These are phyloP conservation scores for Serendipita sp. DNA, from an alignment of 768 basidiomycete genomes.

Conservation along the genomic window DNA sequence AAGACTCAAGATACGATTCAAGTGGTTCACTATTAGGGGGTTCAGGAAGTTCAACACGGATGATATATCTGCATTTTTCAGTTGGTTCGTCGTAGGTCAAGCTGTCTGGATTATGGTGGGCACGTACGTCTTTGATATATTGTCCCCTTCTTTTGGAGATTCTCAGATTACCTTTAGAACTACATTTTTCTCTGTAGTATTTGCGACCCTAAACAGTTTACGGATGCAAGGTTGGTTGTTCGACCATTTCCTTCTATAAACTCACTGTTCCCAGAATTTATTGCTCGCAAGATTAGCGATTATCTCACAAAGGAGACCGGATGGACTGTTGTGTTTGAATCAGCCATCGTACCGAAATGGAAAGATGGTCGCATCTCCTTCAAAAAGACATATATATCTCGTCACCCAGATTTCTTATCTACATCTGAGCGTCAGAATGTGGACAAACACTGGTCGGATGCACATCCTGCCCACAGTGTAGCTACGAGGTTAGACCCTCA, in stretches of 20 bases:
- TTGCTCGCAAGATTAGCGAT: constrained; percentile 78
- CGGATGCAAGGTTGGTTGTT: constrained; percentile 51
- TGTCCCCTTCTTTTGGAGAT: background rate
- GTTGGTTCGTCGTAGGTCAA: constrained; percentile 92
- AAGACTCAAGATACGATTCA: constrained; percentile 76
- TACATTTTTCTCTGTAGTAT: constrained; percentile 88
- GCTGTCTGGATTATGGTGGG: constrained; percentile 91
- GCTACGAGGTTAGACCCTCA: constrained; percentile 63
- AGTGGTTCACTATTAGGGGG: constrained; percentile 91
- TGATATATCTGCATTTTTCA: constrained; percentile 90
- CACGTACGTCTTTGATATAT: constrained; percentile 42
- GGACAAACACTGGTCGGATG: constrained; percentile 6
- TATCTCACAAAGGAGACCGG: constrained; percentile 90
- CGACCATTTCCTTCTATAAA: constrained; percentile 3
- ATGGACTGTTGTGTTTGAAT: constrained; percentile 88
- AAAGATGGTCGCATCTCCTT: constrained; percentile 90
- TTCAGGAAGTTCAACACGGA: constrained; percentile 93
- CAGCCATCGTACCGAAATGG: constrained; percentile 96
- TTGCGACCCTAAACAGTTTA: constrained; percentile 77
- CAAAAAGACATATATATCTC: constrained; percentile 89
- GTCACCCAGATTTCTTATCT: constrained; percentile 35
- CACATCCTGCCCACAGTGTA: constrained; percentile 30
- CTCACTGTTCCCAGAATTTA: constrained; percentile 37
- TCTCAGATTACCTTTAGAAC: constrained; percentile 32
- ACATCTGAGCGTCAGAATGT: constrained; percentile 8